Conservation (phyloP, 192 early-diverging fungal genomes). For the Dissophora globulifera region DNA sequence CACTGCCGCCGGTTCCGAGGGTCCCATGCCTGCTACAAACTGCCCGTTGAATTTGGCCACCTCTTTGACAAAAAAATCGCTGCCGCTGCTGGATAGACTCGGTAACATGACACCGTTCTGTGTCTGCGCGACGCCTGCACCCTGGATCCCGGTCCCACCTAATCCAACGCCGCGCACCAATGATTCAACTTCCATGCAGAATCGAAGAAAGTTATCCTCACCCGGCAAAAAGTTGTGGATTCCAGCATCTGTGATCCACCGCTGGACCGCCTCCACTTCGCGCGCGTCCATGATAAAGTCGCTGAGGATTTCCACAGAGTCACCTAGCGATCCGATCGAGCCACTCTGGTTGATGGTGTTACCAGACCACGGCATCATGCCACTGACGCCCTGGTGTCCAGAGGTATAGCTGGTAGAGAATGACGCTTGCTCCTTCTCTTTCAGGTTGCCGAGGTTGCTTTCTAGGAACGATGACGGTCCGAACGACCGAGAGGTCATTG, state of each 20-base stretch:
- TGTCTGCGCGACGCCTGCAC: constrained; percentile 22
- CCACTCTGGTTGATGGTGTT: constrained; percentile 12
- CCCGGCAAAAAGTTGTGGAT: constrained; percentile 55
- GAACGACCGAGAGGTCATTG: constrained; percentile 27
- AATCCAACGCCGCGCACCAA: constrained; percentile 43
- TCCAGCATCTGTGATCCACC: constrained; percentile 43
- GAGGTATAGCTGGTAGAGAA: constrained; percentile 24
- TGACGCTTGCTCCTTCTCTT: constrained; percentile 24
- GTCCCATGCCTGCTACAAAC: constrained; percentile 40
- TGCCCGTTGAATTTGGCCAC: constrained; percentile 41
- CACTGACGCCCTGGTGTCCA: constrained; percentile 3
- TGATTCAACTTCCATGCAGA: constrained; percentile 54
- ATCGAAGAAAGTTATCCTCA: constrained; percentile 53
- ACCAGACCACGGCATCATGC: constrained; percentile 8
- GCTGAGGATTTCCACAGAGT: constrained; percentile 2
- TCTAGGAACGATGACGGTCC: constrained; percentile 20
- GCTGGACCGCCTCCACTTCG: constrained; percentile 39
- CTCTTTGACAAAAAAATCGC: constrained; percentile 46
- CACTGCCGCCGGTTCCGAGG: constrained; percentile 8
- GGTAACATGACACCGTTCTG: constrained; percentile 20
- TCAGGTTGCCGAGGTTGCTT: constrained; percentile 34
- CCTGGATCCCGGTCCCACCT: constrained; percentile 45
- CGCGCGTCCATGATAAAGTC: constrained; percentile 47
- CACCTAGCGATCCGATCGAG: constrained; percentile 6
- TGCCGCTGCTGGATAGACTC: constrained; percentile 22